Base-by-base conservation (phyloP, 83 land plant genomes). In the Thuja plicata region DNA sequence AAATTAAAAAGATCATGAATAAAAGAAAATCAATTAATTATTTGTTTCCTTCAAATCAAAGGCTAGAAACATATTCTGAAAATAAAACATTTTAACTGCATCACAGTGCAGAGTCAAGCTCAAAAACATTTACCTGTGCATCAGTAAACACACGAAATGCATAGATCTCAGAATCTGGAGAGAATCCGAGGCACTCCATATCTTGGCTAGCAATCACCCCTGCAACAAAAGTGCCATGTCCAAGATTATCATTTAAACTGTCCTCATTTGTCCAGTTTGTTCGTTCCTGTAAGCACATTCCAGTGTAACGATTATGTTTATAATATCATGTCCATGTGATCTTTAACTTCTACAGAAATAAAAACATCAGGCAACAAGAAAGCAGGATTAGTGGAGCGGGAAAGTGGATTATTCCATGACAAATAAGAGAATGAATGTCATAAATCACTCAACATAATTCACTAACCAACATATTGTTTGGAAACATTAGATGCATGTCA, bases 181-280 rank as follows among this genome's bases (percentile, higher is more conserved):
- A 99, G 95, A 98, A 98, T 78, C 99, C 99, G 41, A 96, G 94
- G 89, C 99, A 98, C 87, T 97, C 98, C 48, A 91, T 86, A 92
- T 98, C 97, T 94, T 94, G 93, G 88, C 99, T 98, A 88, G 99
- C 97, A 87, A 98, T 94, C 54, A 98, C 99, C n/a, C 99, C 99
- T 45, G 99, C 99, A 50, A 98, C 99, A 93, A 98, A 98, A 77
- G 99, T 98, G 35, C 99, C 99, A 92, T 98, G 99, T 45, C 99
- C 99, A 86, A 98, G 98, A 91, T 98, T 98, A 90, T 98, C 99
- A 94, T 98, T 98, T 81, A 98, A 86, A 10, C 98, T 97, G 93
- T 97, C 96, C 90, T 98, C 99, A 92, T 97, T 96, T 3, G 99
- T 98, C 99, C 99, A 98, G 90, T 98, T 98, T 54, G 99, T 98